These are phyloP conservation scores for Artemisia annua DNA, from an alignment of 129 eudicot species.

Conservation along the genomic window DNA sequence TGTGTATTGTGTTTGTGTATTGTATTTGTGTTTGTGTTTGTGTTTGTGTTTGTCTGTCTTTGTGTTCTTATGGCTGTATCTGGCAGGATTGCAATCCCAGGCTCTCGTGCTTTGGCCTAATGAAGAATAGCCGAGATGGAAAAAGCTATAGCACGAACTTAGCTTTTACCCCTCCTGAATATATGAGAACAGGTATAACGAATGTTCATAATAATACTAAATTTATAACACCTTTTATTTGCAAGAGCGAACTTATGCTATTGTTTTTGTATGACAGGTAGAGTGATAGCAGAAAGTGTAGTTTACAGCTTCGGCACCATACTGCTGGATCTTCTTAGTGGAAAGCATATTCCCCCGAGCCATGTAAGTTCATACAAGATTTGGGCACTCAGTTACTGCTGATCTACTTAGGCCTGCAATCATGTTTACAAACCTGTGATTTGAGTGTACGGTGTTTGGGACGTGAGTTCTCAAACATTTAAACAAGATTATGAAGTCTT, in stretches of 20 bases:
- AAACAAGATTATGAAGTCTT: too few relatives aligned
- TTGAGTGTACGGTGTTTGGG: too few relatives aligned
- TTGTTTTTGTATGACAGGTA: slow-evolving; percentile 51
- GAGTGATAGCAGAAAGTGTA: slow-evolving; percentile 91
- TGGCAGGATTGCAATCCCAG: slow-evolving; percentile 87
- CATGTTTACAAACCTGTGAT: too few relatives aligned
- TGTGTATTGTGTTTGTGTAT: neutral
- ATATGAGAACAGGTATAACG: slow-evolving; percentile 75
- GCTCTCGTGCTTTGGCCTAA: slow-evolving; percentile 93
- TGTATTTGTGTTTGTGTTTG: neutral
- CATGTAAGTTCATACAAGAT: slow-evolving; percentile 47
- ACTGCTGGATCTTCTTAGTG: slow-evolving; percentile 89
- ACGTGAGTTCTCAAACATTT: too few relatives aligned
- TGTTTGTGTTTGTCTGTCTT: neutral
- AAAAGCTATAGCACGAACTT: slow-evolving; percentile 94
- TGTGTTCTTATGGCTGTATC: slow-evolving; percentile 16
- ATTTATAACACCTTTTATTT: neutral
- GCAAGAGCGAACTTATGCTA: neutral
- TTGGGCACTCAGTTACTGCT: neutral
- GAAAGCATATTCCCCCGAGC: slow-evolving; percentile 97
- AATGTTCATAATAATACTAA: neutral
- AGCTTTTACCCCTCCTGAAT: slow-evolving; percentile 97
- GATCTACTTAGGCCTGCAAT: neutral
- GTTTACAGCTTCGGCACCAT: slow-evolving; percentile 92
- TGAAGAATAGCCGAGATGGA: slow-evolving; percentile 98